phyloP scores from a whole-genome alignment of 2,329 filamentous ascomycete species.

The Paraphaeosphaeria minitans region DNA sequence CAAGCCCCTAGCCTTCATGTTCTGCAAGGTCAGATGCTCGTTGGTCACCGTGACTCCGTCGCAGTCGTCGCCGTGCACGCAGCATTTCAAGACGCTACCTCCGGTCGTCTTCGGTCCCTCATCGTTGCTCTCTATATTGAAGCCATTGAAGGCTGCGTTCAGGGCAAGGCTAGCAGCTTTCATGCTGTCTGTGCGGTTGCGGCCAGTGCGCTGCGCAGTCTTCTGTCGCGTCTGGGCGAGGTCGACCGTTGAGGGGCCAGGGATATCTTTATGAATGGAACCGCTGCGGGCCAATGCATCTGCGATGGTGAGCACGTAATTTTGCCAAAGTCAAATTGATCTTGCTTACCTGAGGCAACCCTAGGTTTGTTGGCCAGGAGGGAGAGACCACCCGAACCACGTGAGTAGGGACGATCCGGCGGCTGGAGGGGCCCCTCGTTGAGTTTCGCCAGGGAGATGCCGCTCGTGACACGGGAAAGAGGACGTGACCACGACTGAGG shows the following conservation, averaged over 20 bases:
- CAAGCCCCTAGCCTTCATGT: conserved; percentile 16
- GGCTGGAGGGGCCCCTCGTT: too few relatives aligned
- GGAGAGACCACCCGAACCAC: background rate
- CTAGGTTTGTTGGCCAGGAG: background rate
- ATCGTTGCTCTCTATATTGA: background rate
- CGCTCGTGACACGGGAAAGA: too few relatives aligned
- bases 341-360: background rate
- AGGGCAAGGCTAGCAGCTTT: conserved; percentile 14
- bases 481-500: background rate
- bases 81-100: conserved; percentile 14
- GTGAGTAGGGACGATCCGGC: background rate
- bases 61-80: conserved; percentile 27
- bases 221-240: conserved; percentile 4
- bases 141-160: conserved; percentile 24
- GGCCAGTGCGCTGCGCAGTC: conserved; percentile 6
- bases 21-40: conserved; percentile 19
- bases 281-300: background rate
- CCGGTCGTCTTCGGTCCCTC: background rate
- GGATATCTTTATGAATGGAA: conserved; percentile 1
- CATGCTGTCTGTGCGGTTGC: conserved; percentile 21
- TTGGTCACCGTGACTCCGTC: conserved; percentile 21
- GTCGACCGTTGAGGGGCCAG: background rate
- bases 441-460: too few relatives aligned
- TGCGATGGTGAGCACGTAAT: background rate
- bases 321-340: background rate